A percentile compares a stretch with the other conserved stretches of the same genome.
phyloP scores from a whole-genome alignment of 2,329 filamentous ascomycete genomes.

The Xylariaceae sp. region DNA sequence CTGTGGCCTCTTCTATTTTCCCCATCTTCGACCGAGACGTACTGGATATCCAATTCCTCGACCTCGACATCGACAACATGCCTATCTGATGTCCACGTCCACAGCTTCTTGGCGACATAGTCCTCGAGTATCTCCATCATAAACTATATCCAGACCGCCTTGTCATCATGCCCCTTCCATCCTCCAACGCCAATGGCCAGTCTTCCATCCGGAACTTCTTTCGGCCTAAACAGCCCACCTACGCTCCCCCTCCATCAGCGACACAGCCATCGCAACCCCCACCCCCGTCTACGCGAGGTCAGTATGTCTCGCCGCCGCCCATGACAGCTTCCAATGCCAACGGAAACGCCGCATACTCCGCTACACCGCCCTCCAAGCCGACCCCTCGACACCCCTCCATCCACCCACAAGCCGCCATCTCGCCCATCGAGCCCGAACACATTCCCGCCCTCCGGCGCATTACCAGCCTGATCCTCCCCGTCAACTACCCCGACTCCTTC shows the following conservation, averaged over 20 bases:
- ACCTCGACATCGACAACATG: too few relatives aligned
- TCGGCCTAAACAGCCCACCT: slow-evolving; percentile 35
- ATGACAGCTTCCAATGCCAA: not conserved
- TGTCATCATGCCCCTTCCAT: slow-evolving; percentile 32
- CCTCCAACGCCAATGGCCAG: slow-evolving; percentile 34
- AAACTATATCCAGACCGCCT: too few relatives aligned
- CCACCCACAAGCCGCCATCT: slow-evolving; percentile 47
- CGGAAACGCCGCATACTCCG: slow-evolving; percentile 2
- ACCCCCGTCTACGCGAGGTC: slow-evolving; percentile 6
- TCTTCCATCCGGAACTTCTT: slow-evolving; percentile 63
- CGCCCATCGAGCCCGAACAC: slow-evolving; percentile 45
- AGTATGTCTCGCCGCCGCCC: not conserved
- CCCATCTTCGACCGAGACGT: not conserved
- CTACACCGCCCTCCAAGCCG: not conserved
- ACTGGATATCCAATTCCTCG: not conserved
- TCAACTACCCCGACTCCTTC: slow-evolving; percentile 61
- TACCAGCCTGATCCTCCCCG: slow-evolving; percentile 60
- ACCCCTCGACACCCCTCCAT: slow-evolving; percentile 27
- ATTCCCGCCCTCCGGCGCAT: slow-evolving; percentile 58
- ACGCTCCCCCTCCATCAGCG: slow-evolving; percentile 15
- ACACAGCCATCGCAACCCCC: slow-evolving; percentile 10
- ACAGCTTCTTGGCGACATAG: too few relatives aligned
- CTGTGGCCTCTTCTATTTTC: not conserved
- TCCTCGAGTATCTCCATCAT: too few relatives aligned
- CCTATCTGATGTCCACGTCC: too few relatives aligned